Conservation (phyloP, 441 rosid genomes). For the Omphalea diandra region DNA sequence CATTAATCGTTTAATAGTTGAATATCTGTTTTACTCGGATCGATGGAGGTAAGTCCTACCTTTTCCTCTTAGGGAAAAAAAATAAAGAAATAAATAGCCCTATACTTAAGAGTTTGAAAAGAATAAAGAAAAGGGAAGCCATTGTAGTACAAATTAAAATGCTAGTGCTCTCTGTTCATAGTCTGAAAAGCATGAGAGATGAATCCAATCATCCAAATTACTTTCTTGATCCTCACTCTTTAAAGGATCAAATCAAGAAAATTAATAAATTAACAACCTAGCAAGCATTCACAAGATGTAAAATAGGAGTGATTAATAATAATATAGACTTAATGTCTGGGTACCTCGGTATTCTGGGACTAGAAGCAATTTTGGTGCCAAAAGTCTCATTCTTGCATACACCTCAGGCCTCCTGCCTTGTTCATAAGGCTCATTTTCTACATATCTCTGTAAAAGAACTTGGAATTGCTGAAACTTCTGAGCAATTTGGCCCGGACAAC, state of each 20-base stretch:
- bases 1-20: background rate
- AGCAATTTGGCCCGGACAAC: constrained; percentile 72
- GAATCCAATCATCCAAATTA: too few species aligned
- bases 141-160: background rate
- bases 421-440: constrained; percentile 93
- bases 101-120: background rate
- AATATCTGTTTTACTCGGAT: too few species aligned
- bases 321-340: too few species aligned
- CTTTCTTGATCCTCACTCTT: background rate
- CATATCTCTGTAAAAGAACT: constrained; percentile 78
- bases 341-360: constrained; percentile 94
- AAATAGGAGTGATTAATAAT: background rate
- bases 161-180: background rate
- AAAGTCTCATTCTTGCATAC: constrained; percentile 85
- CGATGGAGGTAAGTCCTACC: too few species aligned
- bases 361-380: constrained; percentile 85
- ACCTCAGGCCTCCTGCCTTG: constrained; percentile 91
- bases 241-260: background rate
- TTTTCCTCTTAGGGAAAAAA: too few species aligned
- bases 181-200: background rate
- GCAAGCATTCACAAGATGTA: background rate
- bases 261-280: background rate
- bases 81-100: background rate
- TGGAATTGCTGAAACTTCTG: constrained; percentile 93
- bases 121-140: constrained; percentile 3